Percentiles rank a stretch among this genome's conserved stretches.
Conservation (phyloP, 345 rosid genomes). For the Combretum micranthum region DNA sequence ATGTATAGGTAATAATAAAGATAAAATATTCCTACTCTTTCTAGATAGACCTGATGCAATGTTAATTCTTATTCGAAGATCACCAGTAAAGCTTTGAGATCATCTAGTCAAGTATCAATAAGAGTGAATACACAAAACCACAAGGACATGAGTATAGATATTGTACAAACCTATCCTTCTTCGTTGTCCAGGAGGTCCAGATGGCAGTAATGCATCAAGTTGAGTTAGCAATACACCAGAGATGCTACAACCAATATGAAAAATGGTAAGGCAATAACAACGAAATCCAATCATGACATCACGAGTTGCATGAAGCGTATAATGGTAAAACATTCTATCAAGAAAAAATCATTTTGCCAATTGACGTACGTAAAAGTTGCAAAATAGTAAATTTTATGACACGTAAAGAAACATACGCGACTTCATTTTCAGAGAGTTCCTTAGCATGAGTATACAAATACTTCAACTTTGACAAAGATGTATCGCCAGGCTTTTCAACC, state of each 20-base stretch:
- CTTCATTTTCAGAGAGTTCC: constrained; percentile 84
- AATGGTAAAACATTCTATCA: too few species aligned
- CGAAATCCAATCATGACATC: too few species aligned
- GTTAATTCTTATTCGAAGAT: too few species aligned
- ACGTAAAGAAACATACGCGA: constrained; percentile 31
- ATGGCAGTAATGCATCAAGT: constrained; percentile 62
- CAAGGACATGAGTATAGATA: not conserved
- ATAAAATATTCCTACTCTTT: too few species aligned
- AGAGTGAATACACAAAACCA: too few species aligned
- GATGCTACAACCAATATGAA: constrained; percentile 42
- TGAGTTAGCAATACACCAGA: constrained; percentile 48
- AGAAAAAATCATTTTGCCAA: too few species aligned
- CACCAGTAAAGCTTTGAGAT: too few species aligned
- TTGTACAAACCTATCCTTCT: constrained; percentile 60
- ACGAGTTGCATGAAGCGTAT: too few species aligned
- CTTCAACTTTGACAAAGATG: constrained; percentile 56
- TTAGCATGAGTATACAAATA: constrained; percentile 53
- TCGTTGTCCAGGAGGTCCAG: constrained; percentile 74
- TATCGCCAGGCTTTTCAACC: constrained; percentile 88
- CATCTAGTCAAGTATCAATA: too few species aligned
- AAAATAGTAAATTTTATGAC: not conserved
- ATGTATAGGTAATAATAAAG: too few species aligned
- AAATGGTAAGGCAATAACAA: constrained; percentile 1
- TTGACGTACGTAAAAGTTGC: not conserved
- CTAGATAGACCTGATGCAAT: too few species aligned